Evolutionary conservation across 2,329 filamentous ascomycete genomes (phyloP).

Genomic region (Pseudogymnoascus sp.): DNA sequence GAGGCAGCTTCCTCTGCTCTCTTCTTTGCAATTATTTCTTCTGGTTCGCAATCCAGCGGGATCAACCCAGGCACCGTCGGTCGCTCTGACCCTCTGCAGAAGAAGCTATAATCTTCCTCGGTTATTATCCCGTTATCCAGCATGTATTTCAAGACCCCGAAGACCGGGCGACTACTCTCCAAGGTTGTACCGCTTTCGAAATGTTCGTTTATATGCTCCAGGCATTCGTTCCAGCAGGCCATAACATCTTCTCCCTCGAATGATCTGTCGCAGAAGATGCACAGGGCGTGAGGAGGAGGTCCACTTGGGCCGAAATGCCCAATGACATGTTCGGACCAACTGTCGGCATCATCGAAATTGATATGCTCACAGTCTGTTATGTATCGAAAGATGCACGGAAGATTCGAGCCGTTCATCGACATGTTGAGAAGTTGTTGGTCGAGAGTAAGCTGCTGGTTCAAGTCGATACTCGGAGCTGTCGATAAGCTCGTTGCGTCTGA

Average conservation of each 20-base stretch:
- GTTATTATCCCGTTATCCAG: conserved; percentile 23
- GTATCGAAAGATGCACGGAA: conserved; percentile 20
- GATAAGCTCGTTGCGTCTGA: neutral
- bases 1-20: neutral
- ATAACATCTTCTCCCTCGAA: conserved; percentile 11
- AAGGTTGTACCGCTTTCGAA: conserved; percentile 18
- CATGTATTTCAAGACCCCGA: conserved; percentile 34
- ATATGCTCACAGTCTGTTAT: neutral
- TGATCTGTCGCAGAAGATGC: conserved; percentile 42
- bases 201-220: conserved; percentile 44
- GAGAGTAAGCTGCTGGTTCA: neutral
- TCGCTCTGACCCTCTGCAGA: neutral
- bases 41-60: neutral
- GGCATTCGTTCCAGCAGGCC: conserved; percentile 28
- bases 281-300: conserved; percentile 29
- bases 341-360: conserved; percentile 37
- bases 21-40: neutral
- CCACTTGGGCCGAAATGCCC: conserved; percentile 28
- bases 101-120: conserved; percentile 14
- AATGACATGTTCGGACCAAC: conserved; percentile 31
- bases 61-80: neutral
- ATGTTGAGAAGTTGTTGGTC: neutral
- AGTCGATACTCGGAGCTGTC: neutral
- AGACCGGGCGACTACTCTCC: conserved; percentile 32
- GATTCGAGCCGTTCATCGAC: neutral